Base-by-base conservation (phyloP, 2,329 filamentous ascomycete species). In the Tolypocladium capitatum region DNA sequence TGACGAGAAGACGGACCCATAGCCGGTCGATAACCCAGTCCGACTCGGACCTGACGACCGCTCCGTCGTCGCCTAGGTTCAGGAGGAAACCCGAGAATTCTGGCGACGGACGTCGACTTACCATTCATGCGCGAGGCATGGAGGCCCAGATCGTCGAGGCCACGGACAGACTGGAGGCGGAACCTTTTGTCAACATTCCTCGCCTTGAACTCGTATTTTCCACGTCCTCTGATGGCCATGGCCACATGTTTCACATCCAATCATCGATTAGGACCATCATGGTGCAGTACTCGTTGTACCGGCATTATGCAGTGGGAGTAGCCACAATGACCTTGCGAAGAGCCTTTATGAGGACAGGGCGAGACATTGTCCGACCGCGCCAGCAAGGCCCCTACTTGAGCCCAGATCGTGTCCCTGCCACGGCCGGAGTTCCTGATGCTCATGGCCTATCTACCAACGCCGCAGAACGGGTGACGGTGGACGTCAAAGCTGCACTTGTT, bases 101-200 rank as follows among this genome's bases (percentile, higher is more conserved):
- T 2, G 76, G 76, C 13, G 91, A 98, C 66, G 90, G 90, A 2
- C 78, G 92, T 50, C 81, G 87, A 31, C 68, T 98, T 28, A 81
- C 86, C 4, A 66, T 97, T 27, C 86, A 94, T 60, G 78, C 86
- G 34, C 81, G 86, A 51, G 88, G 88, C 0, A 72, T 98, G 4
- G 92, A 97, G 63, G 88, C 84, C 0, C 91, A 92, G 56, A 85
- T 97, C 44, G 83, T 97, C 43, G 92, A 98, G 62, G 85, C 84
- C 0, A 76, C 84, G 3, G 87, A 96, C 52, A 84, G 81, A 52
- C 84, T 89, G 64, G 89, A 96, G 61, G 71, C 80, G 3, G 88
- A 96, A 49, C 83, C 90, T 0, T 97, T 96, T 60, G 64, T 97
- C 53, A 85, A 80, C 36, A 72, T 98, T 50, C 92, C 94, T 28